Percentiles rank a stretch among this genome's conserved stretches.
Conservation (phyloP, 495 filamentous ascomycete species). For the Xylaria palmicola region DNA sequence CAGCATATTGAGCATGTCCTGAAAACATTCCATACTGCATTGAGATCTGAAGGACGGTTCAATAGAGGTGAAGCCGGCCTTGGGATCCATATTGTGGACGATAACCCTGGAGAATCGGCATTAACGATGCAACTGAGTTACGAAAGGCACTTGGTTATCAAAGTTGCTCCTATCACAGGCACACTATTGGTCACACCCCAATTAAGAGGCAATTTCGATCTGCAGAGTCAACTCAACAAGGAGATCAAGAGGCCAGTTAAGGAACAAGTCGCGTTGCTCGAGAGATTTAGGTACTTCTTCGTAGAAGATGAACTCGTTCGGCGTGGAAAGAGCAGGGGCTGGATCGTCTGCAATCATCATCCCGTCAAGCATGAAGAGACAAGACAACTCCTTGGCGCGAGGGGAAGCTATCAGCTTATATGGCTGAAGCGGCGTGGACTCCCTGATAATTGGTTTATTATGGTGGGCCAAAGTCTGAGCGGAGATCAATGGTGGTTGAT, state of each 20-base stretch:
- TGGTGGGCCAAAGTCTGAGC: slow-evolving; percentile 65
- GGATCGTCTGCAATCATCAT: slow-evolving; percentile 50
- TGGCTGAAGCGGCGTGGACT: slow-evolving; percentile 66
- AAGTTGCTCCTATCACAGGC: slow-evolving; percentile 68
- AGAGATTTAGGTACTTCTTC: slow-evolving; percentile 56
- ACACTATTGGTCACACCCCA: slow-evolving; percentile 52
- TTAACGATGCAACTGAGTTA: slow-evolving; percentile 68
- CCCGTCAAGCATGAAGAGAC: slow-evolving; percentile 58
- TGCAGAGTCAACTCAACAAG: slow-evolving; percentile 54
- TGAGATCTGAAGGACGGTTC: slow-evolving; percentile 60
- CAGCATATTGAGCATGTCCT: slow-evolving; percentile 70
- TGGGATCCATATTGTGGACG: slow-evolving; percentile 50
- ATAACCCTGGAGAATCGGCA: slow-evolving; percentile 62
- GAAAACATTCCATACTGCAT: slow-evolving; percentile 53
- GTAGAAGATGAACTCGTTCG: slow-evolving; percentile 63
- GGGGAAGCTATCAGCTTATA: slow-evolving; percentile 55
- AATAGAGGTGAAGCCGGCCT: slow-evolving; percentile 54
- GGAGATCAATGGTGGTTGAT: slow-evolving; percentile 78
- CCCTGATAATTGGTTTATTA: slow-evolving; percentile 65
- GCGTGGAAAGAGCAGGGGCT: slow-evolving; percentile 59
- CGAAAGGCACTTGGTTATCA: slow-evolving; percentile 55
- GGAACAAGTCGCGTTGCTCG: slow-evolving; percentile 53
- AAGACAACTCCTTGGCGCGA: slow-evolving; percentile 57
- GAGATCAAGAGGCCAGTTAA: slow-evolving; percentile 50
- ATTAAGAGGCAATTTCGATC: slow-evolving; percentile 35